A percentile compares a stretch with the other conserved stretches of the same genome.
Conservation (phyloP, 495 filamentous ascomycete species). For the Hypoxylon cercidicola region DNA sequence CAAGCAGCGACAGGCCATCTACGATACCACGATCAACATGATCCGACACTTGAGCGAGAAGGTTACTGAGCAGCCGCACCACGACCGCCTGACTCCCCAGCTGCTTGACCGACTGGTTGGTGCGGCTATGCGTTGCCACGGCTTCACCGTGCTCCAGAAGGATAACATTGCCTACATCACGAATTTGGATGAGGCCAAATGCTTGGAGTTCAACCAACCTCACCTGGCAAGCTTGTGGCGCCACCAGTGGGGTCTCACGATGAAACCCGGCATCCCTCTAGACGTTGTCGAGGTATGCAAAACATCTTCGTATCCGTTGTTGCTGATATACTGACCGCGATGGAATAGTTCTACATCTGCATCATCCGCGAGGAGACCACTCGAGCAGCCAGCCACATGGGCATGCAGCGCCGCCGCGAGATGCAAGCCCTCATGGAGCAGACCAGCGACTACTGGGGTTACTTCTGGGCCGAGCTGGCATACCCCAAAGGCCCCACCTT, state of each 20-base stretch:
- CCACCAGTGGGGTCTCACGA: conserved; percentile 52
- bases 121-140: conserved; percentile 69
- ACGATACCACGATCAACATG: conserved; percentile 61
- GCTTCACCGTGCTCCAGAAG: conserved; percentile 71
- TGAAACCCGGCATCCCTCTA: conserved; percentile 50
- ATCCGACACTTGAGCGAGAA: conserved; percentile 43
- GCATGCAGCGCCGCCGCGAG: conserved; percentile 40
- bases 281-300: conserved; percentile 61
- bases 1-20: conserved; percentile 68
- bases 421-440: conserved; percentile 48
- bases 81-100: conserved; percentile 58
- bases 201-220: conserved; percentile 49
- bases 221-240: conserved; percentile 53
- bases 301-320: conserved; percentile 21
- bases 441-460: conserved; percentile 54
- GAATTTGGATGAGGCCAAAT: conserved; percentile 30
- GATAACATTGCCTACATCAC: conserved; percentile 56
- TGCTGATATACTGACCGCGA: conserved; percentile 32
- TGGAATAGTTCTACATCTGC: conserved; percentile 60
- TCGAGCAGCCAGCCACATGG: conserved; percentile 28
- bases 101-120: conserved; percentile 68
- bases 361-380: conserved; percentile 61
- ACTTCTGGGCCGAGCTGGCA: conserved; percentile 53
- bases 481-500: conserved; percentile 44
- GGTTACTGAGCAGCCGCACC: conserved; percentile 47